Evolutionary conservation across 2,329 filamentous ascomycete species (phyloP).

Genomic region (Colletotrichum cuscutae): DNA sequence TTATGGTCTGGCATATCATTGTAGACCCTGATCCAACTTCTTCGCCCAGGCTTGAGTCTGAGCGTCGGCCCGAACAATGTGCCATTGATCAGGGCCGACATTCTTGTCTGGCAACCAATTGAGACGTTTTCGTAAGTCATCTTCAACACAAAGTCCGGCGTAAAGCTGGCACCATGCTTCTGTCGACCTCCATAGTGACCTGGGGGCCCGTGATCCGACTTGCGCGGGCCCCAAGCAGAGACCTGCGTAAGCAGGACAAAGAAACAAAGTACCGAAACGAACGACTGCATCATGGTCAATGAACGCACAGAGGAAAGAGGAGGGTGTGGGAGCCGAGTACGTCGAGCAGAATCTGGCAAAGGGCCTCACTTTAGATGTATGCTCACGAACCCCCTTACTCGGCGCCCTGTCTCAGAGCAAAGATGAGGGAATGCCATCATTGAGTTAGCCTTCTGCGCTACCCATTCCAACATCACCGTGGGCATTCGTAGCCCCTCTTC

Average conservation of each 20-base stretch:
- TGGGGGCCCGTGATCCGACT: conserved; percentile 8
- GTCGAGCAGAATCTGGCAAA: neutral
- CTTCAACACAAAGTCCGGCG: conserved; percentile 14
- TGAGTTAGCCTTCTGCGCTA: neutral
- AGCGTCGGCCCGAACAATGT: conserved; percentile 62
- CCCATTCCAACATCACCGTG: neutral
- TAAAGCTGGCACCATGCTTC: conserved; percentile 16
- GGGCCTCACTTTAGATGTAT: neutral
- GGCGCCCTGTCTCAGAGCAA: neutral
- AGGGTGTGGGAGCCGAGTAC: neutral
- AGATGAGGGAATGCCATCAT: neutral
- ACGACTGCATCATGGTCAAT: conserved; percentile 12
- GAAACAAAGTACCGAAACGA: conserved; percentile 14
- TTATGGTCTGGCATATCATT: conserved; percentile 64
- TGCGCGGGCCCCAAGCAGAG: conserved; percentile 16
- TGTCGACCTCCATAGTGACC: conserved; percentile 29
- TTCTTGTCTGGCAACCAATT: conserved; percentile 57
- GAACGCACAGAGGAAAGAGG: neutral
- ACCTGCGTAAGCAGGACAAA: conserved; percentile 13
- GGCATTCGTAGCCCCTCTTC: neutral
- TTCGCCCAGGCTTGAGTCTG: conserved; percentile 57
- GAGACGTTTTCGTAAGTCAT: conserved; percentile 47
- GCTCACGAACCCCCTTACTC: neutral
- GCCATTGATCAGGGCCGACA: conserved; percentile 63
- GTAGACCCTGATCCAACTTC: conserved; percentile 68